Conservation (phyloP, 208 protist genomes). For the Leishmania tarentolae region DNA sequence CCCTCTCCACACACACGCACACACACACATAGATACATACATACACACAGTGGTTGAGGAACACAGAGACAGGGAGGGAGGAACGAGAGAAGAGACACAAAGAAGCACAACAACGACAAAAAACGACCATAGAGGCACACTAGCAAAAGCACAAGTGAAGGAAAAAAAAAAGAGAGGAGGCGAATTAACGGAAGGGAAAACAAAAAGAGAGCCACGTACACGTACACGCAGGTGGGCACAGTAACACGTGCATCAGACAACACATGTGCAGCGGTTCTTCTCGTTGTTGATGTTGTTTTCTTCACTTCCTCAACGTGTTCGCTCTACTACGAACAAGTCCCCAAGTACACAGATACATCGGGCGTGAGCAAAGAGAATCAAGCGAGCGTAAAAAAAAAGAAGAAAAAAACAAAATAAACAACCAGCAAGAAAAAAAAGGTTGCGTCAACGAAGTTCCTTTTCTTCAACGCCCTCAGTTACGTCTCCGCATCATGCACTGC, state of each 20-base stretch:
- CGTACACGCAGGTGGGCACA: neutral
- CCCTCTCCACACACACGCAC: too few relatives aligned
- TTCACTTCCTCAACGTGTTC: neutral
- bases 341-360: neutral
- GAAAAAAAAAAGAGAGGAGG: neutral
- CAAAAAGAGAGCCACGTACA: neutral
- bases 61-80: slow-evolving; percentile 2
- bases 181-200: slow-evolving; percentile 13
- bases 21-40: neutral
- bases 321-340: neutral
- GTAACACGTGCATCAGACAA: neutral
- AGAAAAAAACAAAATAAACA: neutral
- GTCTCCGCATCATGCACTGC: neutral
- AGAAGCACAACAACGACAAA: neutral
- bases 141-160: neutral
- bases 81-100: slow-evolving; percentile 2
- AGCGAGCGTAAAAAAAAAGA: too few relatives aligned
- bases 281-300: too few relatives aligned
- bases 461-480: neutral
- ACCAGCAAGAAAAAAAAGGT: neutral
- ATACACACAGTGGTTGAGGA: slow-evolving; percentile 1
- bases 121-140: neutral
- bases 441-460: neutral
- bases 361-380: too few relatives aligned
- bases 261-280: too few relatives aligned